Evolutionary conservation across 148 eudicot genomes (phyloP).

Genomic region (Talinum fruticosum): DNA sequence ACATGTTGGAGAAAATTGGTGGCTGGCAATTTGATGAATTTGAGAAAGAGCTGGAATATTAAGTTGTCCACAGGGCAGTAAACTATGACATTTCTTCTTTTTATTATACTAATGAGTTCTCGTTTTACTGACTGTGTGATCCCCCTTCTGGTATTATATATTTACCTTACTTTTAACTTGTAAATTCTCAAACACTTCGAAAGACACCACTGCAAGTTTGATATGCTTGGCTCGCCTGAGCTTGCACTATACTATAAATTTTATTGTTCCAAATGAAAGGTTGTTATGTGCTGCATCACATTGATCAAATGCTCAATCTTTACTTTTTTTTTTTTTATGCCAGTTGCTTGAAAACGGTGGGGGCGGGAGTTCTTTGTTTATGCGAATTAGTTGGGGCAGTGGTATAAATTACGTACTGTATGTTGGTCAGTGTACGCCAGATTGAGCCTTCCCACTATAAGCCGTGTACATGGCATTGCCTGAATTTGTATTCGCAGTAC

Average conservation of each 20-base stretch:
- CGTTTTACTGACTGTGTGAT: slow-evolving; percentile 21
- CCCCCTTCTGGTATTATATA: slow-evolving; percentile 20
- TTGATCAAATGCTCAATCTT: not conserved
- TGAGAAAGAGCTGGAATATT: slow-evolving; percentile 55
- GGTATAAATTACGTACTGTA: not conserved
- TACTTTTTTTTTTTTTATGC: not conserved
- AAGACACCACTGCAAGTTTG: no score
- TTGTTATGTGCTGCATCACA: slow-evolving; percentile 1
- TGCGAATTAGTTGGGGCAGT: not conserved
- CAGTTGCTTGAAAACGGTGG: slow-evolving; percentile 5
- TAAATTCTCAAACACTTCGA: no score
- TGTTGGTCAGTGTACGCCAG: not conserved
- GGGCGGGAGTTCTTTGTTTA: not conserved
- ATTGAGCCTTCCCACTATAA: not conserved
- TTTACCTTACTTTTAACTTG: no score
- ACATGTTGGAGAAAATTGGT: slow-evolving; percentile 59
- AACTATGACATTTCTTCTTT: not conserved
- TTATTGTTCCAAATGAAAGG: not conserved
- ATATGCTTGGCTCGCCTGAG: no score
- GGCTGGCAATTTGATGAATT: slow-evolving; percentile 90
- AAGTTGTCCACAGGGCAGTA: slow-evolving; percentile 25
- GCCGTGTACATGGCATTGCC: not conserved
- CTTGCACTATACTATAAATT: no score
- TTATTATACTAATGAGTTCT: no score
- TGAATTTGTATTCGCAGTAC: not conserved